Conservation (phyloP, 805 yeast species). For the Cyberlindnera euphorbiae region DNA sequence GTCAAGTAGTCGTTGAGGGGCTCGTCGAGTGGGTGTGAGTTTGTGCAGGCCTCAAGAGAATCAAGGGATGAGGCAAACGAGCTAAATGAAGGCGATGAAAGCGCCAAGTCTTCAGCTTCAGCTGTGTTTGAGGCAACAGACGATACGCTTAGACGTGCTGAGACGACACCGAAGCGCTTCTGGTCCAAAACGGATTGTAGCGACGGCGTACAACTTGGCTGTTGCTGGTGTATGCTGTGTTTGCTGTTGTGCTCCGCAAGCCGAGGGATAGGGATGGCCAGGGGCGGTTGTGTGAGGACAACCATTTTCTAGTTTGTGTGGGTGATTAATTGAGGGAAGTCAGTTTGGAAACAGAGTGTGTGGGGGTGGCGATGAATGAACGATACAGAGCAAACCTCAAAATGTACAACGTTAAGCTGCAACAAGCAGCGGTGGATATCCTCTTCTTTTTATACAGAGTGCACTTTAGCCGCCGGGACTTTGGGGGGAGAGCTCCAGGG, state of each 20-base stretch:
- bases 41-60: constrained; percentile 14
- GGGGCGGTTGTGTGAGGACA: constrained; percentile 7
- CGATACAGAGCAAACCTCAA: no score
- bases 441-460: constrained; percentile 2
- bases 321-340: neutral
- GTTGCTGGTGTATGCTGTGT: constrained; percentile 1
- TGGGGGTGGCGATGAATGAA: no score
- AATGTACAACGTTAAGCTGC: no score
- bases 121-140: constrained; percentile 7
- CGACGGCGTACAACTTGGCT: constrained; percentile 16
- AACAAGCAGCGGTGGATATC: neutral
- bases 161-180: constrained; percentile 13
- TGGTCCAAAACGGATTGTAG: constrained; percentile 23
- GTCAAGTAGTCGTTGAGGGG: constrained; percentile 12
- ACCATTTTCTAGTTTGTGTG: constrained; percentile 7
- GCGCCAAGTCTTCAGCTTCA: constrained; percentile 1
- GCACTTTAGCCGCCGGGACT: neutral
- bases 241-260: neutral
- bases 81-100: constrained; percentile 8
- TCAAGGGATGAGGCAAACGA: constrained; percentile 13
- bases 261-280: constrained; percentile 22
- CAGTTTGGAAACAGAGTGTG: no score
- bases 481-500: constrained; percentile 1
- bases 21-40: constrained; percentile 21
- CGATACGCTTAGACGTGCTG: constrained; percentile 5